Evolutionary conservation across 2,329 filamentous ascomycete genomes (phyloP), one percentile per base, ranked within the genome.

Genomic region (Trichoderma koningiopsis): DNA sequence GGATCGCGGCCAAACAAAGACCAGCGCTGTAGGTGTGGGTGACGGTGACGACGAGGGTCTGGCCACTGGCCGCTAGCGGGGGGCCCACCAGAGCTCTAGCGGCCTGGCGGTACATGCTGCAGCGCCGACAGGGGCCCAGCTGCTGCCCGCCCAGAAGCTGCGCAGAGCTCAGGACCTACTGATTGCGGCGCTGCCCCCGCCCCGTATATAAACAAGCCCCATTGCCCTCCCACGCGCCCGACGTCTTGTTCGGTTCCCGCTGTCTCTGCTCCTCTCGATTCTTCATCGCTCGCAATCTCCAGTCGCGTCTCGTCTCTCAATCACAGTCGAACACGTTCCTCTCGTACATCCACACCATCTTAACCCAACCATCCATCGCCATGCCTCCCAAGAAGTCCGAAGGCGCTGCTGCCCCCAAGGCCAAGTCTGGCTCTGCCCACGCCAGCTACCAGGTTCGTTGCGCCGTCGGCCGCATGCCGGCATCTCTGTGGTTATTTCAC

Each of bases 301-400:
- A 72, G 71, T 78, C 73, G 72, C 68, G 66, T 59, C 64, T 67
- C 70, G 70, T 72, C 71, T 61, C 71, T 71, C 71, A 72, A 77
- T 74, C 75, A 74, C 74, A 64, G 71, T 71, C 57, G 71, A 70
- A 71, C 65, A 72, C 70, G 67, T 71, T 67, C 58, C 57, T 22
- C 64, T 65, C 71, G 62, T 43, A 68, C 68, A 62, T 68, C 43
- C 68, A 65, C 62, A 68, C 62, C 71, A 70, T n/a, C 4, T 33
- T 6, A 13, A 35, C 33, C 40, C 40, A 40, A 19, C 37, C 37
- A 49, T 73, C 71, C 73, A 69, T 79, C 80, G 80, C 79, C 79
- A 89, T 89, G 87, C 81, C 85, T 84, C 84, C 87, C 80, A 88
- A 88, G 84, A 87, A 88, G 82, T 80, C 83, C 73, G 82, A 83